Evolutionary conservation across 371 early-diverging fungal species (phyloP), one percentile per base, ranked within the genome.

Genomic region (Actinomortierella wolfii): DNA sequence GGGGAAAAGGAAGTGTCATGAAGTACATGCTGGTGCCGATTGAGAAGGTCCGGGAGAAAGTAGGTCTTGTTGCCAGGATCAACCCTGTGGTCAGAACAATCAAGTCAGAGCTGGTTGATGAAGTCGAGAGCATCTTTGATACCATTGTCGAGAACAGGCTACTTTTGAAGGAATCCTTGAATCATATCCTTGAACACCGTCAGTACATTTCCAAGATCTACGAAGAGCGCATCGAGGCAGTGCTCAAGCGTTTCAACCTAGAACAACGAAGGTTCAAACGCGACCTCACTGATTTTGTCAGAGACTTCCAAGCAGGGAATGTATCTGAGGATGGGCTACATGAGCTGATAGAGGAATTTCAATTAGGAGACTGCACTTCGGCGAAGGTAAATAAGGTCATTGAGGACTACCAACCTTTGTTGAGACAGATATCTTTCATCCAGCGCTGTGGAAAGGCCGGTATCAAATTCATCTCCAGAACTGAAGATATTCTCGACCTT

Each of bases 61-160:
- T 44, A 53, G 39, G 47, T n/a, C 44, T 59, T 20, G 47, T 46
- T 43, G 9, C 20, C 26, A 59, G 48, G 20, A 34, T 53, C 24
- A 54, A 4, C n/a, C 47, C 47, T 15, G 47, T 24, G 24, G 39
- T 53, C 60, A 47, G 39, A 39, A 53, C 2, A 34, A 52, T 59
- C 48, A 9, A 24, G 34, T 17, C 24, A 54, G 60, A 59, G 2
- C 60, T 59, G 45, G 48, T 59, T 48, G 47, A 52, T 47, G 53
- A 47, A 47, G 54, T 59, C 40, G 60, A 53, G 47, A 46, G 47
- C 60, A 61, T 39, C 48, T 54, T 61, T 49, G 54, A 61, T 54
- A 28, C 49, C 25, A 54, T 61, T 54, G 61, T 61, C 50, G 55
- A 61, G 50, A 54, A 49, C 50, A 54, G 55, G 21, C 53, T 54